Conservation (phyloP, 805 yeast species). For the Candida boleticola region DNA sequence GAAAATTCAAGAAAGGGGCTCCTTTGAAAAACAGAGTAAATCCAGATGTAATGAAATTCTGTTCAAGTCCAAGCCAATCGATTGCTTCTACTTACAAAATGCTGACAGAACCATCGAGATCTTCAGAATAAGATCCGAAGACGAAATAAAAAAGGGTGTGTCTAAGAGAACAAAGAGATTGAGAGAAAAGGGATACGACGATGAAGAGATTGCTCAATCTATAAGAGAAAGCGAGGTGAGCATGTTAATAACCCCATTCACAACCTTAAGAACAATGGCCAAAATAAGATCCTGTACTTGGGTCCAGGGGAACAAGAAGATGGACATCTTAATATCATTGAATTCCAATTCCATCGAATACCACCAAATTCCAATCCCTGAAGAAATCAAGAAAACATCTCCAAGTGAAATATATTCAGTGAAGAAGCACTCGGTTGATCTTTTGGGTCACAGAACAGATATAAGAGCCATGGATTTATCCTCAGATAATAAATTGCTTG, state of each 20-base stretch:
- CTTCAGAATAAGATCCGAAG: slow-evolving; percentile 70
- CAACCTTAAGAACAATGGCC: slow-evolving; percentile 60
- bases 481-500: slow-evolving; percentile 74
- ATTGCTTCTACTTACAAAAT: slow-evolving; percentile 69
- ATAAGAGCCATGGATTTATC: slow-evolving; percentile 81
- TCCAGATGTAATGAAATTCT: slow-evolving; percentile 62
- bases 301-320: slow-evolving; percentile 43
- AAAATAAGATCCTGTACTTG: slow-evolving; percentile 69
- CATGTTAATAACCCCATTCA: slow-evolving; percentile 65
- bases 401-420: slow-evolving; percentile 40
- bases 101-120: slow-evolving; percentile 78
- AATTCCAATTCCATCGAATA: slow-evolving; percentile 75
- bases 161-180: slow-evolving; percentile 76
- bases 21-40: slow-evolving; percentile 72
- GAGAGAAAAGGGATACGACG: slow-evolving; percentile 61
- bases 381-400: slow-evolving; percentile 49
- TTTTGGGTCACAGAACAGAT: slow-evolving; percentile 88
- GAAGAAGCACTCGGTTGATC: slow-evolving; percentile 60
- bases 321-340: slow-evolving; percentile 65
- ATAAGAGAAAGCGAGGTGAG: slow-evolving; percentile 47
- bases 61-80: slow-evolving; percentile 44
- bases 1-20: slow-evolving; percentile 55
- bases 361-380: slow-evolving; percentile 57
- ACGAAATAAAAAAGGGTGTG: slow-evolving; percentile 76
- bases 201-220: slow-evolving; percentile 51